Base-by-base conservation (phyloP, 2,329 filamentous ascomycete genomes). In the Esteya vermicola region DNA sequence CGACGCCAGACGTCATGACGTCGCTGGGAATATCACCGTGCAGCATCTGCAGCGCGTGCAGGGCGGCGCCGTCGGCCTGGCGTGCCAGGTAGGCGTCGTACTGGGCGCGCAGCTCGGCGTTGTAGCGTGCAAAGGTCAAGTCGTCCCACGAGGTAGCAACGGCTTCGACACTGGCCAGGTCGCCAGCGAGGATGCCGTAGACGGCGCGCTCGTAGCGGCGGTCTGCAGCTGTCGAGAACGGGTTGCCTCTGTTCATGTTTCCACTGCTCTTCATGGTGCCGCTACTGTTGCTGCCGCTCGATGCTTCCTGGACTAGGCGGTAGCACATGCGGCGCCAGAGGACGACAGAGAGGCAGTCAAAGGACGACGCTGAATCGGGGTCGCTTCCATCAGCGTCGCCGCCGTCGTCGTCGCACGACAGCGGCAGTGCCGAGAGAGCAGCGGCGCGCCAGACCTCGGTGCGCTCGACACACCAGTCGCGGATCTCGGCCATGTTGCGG, bases 371-470 rank as follows among this genome's bases (percentile, higher is more conserved):
- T 13, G 58, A n/a, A n/a, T n/a, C 52, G 34, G 67, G 61, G 26
- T 61, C 58, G 26, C 68, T 65, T 33, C 67, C 59, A 32, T 62
- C 54, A 2, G 62, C 60, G 43, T 66, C 59, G 35, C 23, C 52
- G 27, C 61, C 59, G 2, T 59, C 57, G n/a, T 57, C 48, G n/a
- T 57, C 52, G 36, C 65, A 60, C 21, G 61, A 9, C 12, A 79
- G 62, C n/a, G 77, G 72, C 45, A 82, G 64, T 16, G 81, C 81
- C 19, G 83, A 84, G 52, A 96, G 72, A 44, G 81, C 83, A 27
- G 89, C 72, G 32, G 85, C 85, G 45, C 89, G 78, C 89, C 89
- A 98, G 45, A 79, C 74, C 60, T 96, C 88, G 9, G 85, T 84
- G 43, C 83, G 74, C 51, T 89, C 82, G 35, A 80, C 66, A 52